Conservation (phyloP, 2,329 filamentous ascomycete genomes). For the Neonectria coccinea region DNA sequence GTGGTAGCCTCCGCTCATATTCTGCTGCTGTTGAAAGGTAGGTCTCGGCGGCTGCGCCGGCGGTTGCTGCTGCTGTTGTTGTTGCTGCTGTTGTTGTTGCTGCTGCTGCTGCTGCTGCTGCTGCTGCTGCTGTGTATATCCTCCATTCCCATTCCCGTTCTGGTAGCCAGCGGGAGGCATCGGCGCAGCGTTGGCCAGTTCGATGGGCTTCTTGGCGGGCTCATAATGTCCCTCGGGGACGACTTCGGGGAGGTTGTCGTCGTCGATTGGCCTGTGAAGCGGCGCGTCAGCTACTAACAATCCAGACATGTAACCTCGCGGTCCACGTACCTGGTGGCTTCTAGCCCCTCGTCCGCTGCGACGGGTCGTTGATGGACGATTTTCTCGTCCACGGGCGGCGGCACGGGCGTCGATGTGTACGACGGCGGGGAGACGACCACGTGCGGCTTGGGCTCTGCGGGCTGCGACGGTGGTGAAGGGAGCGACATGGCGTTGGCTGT, state of each 20-base stretch:
- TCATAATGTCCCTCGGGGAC: slow-evolving; percentile 20
- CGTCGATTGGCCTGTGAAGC: slow-evolving; percentile 20
- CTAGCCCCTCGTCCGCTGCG: slow-evolving; percentile 19
- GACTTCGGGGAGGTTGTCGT: slow-evolving; percentile 44
- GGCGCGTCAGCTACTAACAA: not conserved
- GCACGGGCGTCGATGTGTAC: slow-evolving; percentile 31
- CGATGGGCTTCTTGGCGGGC: not conserved
- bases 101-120: slow-evolving; percentile 5
- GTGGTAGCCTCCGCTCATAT: not conserved
- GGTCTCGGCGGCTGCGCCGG: slow-evolving; percentile 11
- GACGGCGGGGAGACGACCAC: slow-evolving; percentile 38
- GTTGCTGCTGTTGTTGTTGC: slow-evolving; percentile 1
- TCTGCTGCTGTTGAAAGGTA: slow-evolving; percentile 3
- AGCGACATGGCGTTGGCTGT: slow-evolving; percentile 9
- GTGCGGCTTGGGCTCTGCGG: slow-evolving; percentile 10
- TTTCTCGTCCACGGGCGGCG: slow-evolving; percentile 35
- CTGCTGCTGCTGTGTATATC: not conserved
- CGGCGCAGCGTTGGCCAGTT: not conserved
- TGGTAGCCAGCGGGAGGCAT: not conserved
- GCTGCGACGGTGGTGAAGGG: slow-evolving; percentile 14
- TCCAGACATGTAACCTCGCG: no score
- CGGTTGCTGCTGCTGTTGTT: not conserved
- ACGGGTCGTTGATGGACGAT: slow-evolving; percentile 32
- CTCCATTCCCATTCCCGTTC: not conserved
- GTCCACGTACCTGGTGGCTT: slow-evolving; percentile 6